Evolutionary conservation across 2,329 filamentous ascomycete species (phyloP).

Genomic region (Boeremia exigua): DNA sequence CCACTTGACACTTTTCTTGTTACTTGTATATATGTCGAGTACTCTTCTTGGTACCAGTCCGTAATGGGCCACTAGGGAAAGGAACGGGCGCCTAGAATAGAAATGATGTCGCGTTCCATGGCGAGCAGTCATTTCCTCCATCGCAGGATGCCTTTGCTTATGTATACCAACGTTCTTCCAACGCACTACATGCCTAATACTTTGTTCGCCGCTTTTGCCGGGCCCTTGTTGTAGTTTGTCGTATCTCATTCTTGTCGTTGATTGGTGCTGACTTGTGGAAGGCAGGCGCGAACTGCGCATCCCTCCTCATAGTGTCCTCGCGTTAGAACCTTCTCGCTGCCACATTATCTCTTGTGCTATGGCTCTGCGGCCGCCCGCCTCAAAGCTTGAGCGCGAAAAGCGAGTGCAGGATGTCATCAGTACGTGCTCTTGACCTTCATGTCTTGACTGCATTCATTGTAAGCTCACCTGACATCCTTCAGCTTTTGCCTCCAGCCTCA

Average conservation of each 20-base stretch:
- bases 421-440: slow-evolving; percentile 18
- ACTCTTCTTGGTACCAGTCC: not conserved
- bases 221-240: not conserved
- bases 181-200: not conserved
- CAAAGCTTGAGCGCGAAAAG: slow-evolving; percentile 44
- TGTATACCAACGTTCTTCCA: not conserved
- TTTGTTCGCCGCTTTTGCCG: not conserved
- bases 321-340: not conserved
- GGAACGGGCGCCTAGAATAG: not conserved
- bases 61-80: not conserved
- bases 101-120: not conserved
- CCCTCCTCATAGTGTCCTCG: not conserved
- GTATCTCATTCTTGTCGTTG: not conserved
- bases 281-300: slow-evolving; percentile 2
- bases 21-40: not conserved
- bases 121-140: not conserved
- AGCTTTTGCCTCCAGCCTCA: slow-evolving; percentile 45
- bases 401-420: slow-evolving; percentile 42
- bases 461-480: slow-evolving; percentile 15
- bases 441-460: not conserved
- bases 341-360: slow-evolving; percentile 21
- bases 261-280: not conserved
- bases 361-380: slow-evolving; percentile 29
- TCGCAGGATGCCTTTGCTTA: not conserved
- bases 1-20: slow-evolving; percentile 9